Conservation (phyloP, 495 filamentous ascomycete genomes). For the Opeltia flavorubescens region DNA sequence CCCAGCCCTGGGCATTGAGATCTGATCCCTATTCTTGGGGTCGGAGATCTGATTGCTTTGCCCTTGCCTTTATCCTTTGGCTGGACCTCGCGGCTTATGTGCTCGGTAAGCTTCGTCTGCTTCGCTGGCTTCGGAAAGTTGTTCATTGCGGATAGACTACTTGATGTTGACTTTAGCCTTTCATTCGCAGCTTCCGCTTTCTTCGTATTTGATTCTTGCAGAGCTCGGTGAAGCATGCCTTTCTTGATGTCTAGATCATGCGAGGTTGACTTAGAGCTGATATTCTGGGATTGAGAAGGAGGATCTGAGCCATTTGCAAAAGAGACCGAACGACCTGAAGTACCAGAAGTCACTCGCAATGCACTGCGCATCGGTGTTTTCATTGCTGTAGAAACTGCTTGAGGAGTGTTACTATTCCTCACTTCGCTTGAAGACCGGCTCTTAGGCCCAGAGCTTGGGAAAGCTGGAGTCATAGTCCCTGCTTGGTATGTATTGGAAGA, state of each 20-base stretch:
- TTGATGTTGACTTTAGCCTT: no score
- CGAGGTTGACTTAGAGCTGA: background rate
- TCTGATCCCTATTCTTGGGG: no score
- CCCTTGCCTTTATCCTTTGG: slow-evolving; percentile 13
- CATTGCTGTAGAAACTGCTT: background rate
- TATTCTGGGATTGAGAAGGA: background rate
- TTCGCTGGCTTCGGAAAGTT: slow-evolving; percentile 6
- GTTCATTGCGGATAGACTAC: no score
- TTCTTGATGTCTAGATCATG: background rate
- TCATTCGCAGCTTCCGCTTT: no score
- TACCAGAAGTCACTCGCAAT: background rate
- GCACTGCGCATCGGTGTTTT: background rate
- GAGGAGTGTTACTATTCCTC: background rate
- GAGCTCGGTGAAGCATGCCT: background rate
- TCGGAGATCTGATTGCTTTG: slow-evolving; percentile 2
- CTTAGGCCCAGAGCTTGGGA: no score
- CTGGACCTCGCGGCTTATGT: slow-evolving; percentile 5
- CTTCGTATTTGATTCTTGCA: no score
- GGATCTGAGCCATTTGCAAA: background rate
- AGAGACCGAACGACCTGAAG: background rate
- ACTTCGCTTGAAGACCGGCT: background rate
- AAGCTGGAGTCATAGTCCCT: no score
- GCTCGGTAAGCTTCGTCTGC: slow-evolving; percentile 10
- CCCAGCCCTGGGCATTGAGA: background rate
- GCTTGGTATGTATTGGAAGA: no score